phyloP scores from a whole-genome alignment of 2,329 filamentous ascomycete species.

The Penicillium glabrum region DNA sequence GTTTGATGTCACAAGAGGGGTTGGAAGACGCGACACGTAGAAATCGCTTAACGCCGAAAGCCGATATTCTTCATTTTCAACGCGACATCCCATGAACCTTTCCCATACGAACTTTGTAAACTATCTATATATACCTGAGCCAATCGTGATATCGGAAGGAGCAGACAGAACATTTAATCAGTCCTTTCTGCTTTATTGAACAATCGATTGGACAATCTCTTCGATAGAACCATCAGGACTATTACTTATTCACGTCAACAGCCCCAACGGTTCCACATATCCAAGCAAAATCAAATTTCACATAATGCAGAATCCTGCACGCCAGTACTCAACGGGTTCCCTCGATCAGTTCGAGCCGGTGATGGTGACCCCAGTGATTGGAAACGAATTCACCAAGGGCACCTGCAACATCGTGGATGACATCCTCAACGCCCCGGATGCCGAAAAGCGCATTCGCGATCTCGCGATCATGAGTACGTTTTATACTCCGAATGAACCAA shows the following conservation, averaged over 20 bases:
- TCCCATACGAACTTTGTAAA: too few relatives aligned
- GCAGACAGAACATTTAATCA: too few relatives aligned
- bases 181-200: too few relatives aligned
- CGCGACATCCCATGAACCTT: neutral
- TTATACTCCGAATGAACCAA: neutral
- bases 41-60: neutral
- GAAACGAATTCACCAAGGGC: slow-evolving; percentile 12
- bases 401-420: slow-evolving; percentile 14
- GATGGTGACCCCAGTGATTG: slow-evolving; percentile 15
- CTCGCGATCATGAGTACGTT: slow-evolving; percentile 28
- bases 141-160: too few relatives aligned
- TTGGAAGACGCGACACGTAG: too few relatives aligned
- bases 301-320: slow-evolving; percentile 4
- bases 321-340: slow-evolving; percentile 8
- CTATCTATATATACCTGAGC: too few relatives aligned
- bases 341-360: slow-evolving; percentile 11
- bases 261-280: too few relatives aligned
- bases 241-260: too few relatives aligned
- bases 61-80: neutral
- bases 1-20: too few relatives aligned
- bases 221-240: too few relatives aligned
- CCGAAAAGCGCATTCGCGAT: slow-evolving; percentile 26
- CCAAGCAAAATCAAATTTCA: too few relatives aligned
- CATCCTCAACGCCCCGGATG: slow-evolving; percentile 21
- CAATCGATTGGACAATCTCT: too few relatives aligned